Conservation (phyloP, 768 basidiomycete species). For the Amanita subjunquillea region DNA sequence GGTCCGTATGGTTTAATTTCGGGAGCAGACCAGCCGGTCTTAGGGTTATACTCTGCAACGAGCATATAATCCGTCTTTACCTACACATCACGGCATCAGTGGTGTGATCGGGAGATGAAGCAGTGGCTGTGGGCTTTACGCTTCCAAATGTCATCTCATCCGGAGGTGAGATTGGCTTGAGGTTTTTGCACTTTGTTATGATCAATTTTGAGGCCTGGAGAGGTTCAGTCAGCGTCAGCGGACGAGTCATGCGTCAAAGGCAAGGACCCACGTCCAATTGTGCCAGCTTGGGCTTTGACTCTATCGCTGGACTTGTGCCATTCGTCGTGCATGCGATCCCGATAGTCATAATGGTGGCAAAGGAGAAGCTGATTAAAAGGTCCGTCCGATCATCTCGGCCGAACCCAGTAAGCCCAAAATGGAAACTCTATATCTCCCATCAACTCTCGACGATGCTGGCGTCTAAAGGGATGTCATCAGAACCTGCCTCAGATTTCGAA, state of each 20-base stretch:
- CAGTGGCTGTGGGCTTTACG: constrained; percentile 21
- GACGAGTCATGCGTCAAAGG: neutral
- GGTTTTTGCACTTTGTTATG: constrained; percentile 31
- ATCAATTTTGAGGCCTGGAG: constrained; percentile 45
- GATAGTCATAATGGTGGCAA: neutral
- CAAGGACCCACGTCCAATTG: constrained; percentile 12
- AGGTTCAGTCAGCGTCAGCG: neutral
- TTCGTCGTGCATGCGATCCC: neutral
- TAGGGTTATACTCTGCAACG: constrained; percentile 48
- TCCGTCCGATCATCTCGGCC: too few relatives aligned
- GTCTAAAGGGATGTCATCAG: too few relatives aligned
- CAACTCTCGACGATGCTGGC: too few relatives aligned
- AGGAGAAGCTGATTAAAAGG: too few relatives aligned
- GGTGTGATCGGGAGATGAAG: neutral
- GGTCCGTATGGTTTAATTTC: constrained; percentile 71
- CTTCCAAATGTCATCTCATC: constrained; percentile 47
- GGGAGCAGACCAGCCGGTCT: constrained; percentile 58
- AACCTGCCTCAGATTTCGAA: too few relatives aligned
- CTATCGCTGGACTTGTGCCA: neutral
- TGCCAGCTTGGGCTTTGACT: constrained; percentile 2
- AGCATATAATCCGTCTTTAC: constrained; percentile 76
- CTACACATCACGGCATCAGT: constrained; percentile 19
- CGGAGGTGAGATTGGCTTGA: constrained; percentile 40
- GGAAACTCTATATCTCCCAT: too few relatives aligned
- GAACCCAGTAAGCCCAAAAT: too few relatives aligned